Evolutionary conservation across 2,329 filamentous ascomycete genomes (phyloP), one percentile per base, ranked within the genome.

Genomic region (Exutisphaerella laricina): DNA sequence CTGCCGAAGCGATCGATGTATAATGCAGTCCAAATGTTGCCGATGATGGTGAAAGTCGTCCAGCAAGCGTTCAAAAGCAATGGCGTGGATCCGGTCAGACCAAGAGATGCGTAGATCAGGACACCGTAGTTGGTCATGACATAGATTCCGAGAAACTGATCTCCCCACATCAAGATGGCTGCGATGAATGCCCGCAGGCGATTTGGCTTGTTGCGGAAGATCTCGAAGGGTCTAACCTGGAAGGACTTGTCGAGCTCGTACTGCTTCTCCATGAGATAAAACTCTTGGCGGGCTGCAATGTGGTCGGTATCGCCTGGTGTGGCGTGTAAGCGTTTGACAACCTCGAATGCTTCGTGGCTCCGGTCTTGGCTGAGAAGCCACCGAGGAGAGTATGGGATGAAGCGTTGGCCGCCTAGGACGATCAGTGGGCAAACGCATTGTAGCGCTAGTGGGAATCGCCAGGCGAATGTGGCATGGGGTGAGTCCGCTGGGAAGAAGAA

Each of bases 241-340:
- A 64, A 61, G 21, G 60, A 53, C 6, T 54, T 54, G 39, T 71
- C 65, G 3, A 70, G 54, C 31, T 69, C 66, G 26, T 65, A 60
- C 47, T 74, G 69, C 39, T 66, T 65, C 48, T 64, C 61, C 56
- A 72, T 71, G 36, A 67, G 62, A 47, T 65, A 65, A 50, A 72
- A 72, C 29, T 66, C 65, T 20, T 65, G 63, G 8, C 60, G 52
- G 14, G 66, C 66, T 9, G 61, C 51, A 9, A 55, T 48, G 8
- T 70, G 59, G 20, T 71, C 57, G 3, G 62, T 62, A 33, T 68
- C 65, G 23, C 59, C 59, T 4, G 65, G 60, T 4, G 62, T 65
- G 14, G 61, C 60, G 51, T 75, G 71, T 12, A 77, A 60, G 1
- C 63, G 58, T 20, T 65, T 70, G 4, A 85, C 68, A 17, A 64